These are phyloP conservation scores for Aspergillus hiratsukae DNA, from an alignment of 2,329 filamentous ascomycete genomes.

Conservation along the genomic window DNA sequence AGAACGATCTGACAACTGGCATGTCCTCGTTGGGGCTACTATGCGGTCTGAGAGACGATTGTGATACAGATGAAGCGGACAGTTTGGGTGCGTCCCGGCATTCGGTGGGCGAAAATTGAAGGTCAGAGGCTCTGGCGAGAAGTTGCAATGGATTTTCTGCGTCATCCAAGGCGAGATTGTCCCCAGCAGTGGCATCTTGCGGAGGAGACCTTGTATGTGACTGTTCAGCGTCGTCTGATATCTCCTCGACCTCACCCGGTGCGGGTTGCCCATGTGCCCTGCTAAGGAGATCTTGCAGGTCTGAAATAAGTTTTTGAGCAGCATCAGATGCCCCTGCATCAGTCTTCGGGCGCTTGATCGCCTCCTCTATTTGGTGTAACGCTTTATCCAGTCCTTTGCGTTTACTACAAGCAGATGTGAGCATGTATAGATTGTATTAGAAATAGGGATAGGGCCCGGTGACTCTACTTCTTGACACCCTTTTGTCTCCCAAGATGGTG, in stretches of 20 bases:
- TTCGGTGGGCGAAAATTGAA: constrained; percentile 50
- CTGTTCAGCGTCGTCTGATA: constrained; percentile 29
- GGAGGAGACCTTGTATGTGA: constrained; percentile 18
- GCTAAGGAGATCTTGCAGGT: constrained; percentile 49
- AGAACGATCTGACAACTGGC: constrained; percentile 56
- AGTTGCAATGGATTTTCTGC: constrained; percentile 71
- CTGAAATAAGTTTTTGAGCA: constrained; percentile 39
- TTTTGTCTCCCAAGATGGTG: constrained; percentile 71
- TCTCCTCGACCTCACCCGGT: constrained; percentile 22
- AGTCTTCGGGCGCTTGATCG: constrained; percentile 53
- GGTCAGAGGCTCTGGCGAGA: constrained; percentile 67
- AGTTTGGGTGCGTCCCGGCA: constrained; percentile 17
- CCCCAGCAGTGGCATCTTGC: constrained; percentile 35
- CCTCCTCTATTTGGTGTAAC: constrained; percentile 68
- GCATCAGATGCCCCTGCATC: constrained; percentile 40
- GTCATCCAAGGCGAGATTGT: constrained; percentile 62
- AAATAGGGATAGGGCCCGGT: constrained; percentile 22
- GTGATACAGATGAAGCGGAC: constrained; percentile 29
- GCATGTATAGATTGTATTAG: not conserved
- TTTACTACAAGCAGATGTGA: constrained; percentile 50
- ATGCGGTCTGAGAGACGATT: constrained; percentile 34
- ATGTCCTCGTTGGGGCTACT: constrained; percentile 6
- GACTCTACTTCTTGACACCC: constrained; percentile 65
- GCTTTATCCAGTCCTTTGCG: constrained; percentile 70
- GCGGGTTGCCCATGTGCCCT: constrained; percentile 43